phyloP scores from a whole-genome alignment of 2,329 filamentous ascomycete species.

The Cadophora gregata region DNA sequence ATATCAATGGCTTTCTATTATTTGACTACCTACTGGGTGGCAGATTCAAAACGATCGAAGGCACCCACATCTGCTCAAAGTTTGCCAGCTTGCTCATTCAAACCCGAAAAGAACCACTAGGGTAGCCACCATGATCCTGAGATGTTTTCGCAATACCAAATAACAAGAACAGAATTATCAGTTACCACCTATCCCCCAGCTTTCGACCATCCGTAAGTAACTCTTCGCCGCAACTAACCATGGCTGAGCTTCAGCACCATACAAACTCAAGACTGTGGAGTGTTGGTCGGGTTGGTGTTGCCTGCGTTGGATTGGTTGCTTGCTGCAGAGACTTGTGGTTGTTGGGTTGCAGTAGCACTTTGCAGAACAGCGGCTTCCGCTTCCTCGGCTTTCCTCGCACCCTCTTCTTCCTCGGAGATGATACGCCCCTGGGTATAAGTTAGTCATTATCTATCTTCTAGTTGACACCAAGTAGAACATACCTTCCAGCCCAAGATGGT shows the following conservation, averaged over 20 bases:
- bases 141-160: too few species aligned
- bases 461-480: background rate
- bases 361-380: background rate
- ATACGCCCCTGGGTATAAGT: background rate
- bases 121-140: too few species aligned
- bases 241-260: background rate
- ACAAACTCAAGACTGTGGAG: background rate
- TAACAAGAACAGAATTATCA: too few species aligned
- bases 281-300: background rate
- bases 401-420: conserved; percentile 12
- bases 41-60: too few species aligned
- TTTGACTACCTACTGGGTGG: too few species aligned
- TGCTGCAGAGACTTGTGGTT: background rate
- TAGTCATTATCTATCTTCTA: background rate
- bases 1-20: too few species aligned
- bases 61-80: too few species aligned
- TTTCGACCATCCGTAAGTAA: too few species aligned
- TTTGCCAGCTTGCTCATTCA: too few species aligned
- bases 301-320: background rate
- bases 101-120: too few species aligned
- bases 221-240: too few species aligned
- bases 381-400: background rate
- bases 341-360: background rate
- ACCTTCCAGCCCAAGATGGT: background rate
- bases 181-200: too few species aligned